Evolutionary conservation across 805 yeast species (phyloP).

Genomic region (Yarrowia phangngaensis): DNA sequence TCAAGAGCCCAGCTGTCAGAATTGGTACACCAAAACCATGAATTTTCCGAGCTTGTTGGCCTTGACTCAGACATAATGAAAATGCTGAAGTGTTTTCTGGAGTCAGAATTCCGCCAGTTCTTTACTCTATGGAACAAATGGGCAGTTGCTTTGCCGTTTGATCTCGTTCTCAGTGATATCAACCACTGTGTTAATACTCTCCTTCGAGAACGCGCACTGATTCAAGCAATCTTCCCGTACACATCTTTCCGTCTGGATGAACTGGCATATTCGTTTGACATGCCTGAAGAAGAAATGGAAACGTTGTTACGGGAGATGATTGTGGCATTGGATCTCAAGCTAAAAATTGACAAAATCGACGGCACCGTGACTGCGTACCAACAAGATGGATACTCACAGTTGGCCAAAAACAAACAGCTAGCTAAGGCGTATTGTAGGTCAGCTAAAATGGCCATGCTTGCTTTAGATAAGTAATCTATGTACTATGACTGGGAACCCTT

Average conservation of each 20-base stretch:
- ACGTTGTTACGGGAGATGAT: conserved; percentile 19
- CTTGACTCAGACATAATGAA: background rate
- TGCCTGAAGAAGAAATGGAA: conserved; percentile 1
- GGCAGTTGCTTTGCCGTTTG: background rate
- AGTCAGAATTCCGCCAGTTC: conserved; percentile 7
- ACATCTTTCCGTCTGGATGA: conserved; percentile 12
- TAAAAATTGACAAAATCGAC: conserved; percentile 18
- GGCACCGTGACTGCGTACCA: conserved; percentile 22
- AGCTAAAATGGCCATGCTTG: conserved; percentile 19
- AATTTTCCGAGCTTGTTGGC: conserved; percentile 4
- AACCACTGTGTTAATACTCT: background rate
- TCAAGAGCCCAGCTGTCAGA: conserved; percentile 11
- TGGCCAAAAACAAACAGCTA: conserved; percentile 3
- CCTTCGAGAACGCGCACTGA: conserved; percentile 6
- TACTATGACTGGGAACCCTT: too few relatives aligned
- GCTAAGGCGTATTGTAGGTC: conserved; percentile 8
- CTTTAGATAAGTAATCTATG: background rate
- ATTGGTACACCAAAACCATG: conserved; percentile 8
- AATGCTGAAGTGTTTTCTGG: conserved; percentile 12
- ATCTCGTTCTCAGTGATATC: conserved; percentile 3
- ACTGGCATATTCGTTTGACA: conserved; percentile 11
- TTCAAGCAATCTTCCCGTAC: conserved; percentile 18
- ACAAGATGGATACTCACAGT: conserved; percentile 3
- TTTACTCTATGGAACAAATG: conserved; percentile 4
- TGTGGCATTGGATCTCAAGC: conserved; percentile 10